phyloP scores from a whole-genome alignment of 73 alveolate species.

The Tetrahymena elliotti region DNA sequence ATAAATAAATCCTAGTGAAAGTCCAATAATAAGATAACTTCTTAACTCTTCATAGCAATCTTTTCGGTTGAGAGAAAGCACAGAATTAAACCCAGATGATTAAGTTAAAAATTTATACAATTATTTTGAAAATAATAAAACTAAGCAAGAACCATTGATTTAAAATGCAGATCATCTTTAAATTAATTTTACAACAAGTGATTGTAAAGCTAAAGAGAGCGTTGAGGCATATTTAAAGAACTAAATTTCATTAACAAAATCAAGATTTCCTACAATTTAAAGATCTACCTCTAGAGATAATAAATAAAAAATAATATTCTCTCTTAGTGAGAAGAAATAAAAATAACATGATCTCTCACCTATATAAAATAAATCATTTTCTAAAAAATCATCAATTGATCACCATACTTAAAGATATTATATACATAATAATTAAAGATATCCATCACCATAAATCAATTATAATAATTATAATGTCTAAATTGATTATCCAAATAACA shows the following conservation, averaged over 20 bases:
- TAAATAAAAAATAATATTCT: background rate
- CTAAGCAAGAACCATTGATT: background rate
- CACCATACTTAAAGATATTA: background rate
- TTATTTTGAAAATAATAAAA: background rate
- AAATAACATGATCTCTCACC: background rate
- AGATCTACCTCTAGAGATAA: background rate
- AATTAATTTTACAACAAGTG: background rate
- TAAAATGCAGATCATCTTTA: background rate
- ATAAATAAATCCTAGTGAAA: background rate
- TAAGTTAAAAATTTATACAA: background rate
- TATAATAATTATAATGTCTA: background rate
- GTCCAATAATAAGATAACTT: background rate
- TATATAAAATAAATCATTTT: background rate
- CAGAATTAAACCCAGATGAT: background rate
- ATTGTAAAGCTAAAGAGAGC: background rate
- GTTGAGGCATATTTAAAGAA: background rate
- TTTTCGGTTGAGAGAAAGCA: background rate
- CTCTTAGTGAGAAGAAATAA: background rate
- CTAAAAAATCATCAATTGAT: background rate
- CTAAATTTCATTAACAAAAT: background rate
- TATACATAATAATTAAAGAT: background rate
- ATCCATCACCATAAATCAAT: background rate
- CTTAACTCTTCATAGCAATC: background rate
- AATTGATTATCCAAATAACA: background rate
- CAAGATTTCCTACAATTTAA: background rate